Base-by-base conservation (phyloP, 345 rosid species). In the Leavenworthia alabamica region DNA sequence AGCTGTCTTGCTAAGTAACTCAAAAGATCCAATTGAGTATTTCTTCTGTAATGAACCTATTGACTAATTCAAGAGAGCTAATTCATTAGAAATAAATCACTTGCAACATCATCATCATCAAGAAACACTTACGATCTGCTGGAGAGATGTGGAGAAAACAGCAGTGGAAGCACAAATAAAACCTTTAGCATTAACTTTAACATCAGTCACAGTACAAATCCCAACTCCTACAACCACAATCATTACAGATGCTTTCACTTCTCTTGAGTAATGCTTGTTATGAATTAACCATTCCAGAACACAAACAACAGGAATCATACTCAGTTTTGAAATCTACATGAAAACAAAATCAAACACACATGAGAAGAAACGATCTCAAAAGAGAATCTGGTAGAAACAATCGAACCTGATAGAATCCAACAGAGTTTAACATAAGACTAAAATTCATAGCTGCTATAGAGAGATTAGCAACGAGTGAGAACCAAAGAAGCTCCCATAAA, bases 251-350 rank as follows among this genome's bases (percentile, higher is more conserved):
- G 80, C 53, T 62, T 89, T 92, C 66, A 92, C 89, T 83, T 83
- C 87, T 62, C 70, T 83, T 3, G 96, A 83, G 80, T 86, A 92
- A 52, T 78, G 90, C 60, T 92, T 92, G 60, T 44, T 79, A 75
- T 92, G 95, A 15, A 92, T 80, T 43, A 92, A 77, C 98, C 98
- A 89, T 65, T 92, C 98, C 98, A 92, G 77, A 37, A 92, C 77
- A 44, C 98, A 89, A 4, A 92, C 98, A 27, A 92, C 98, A 3
- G 98, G 98, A 76, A 92, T 89, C 98, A 92, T 92, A 63, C 95
- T 89, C 69, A 92, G 72, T 67, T 92, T 92, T 47, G 98, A 92
- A 37, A 92, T 92, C 96, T 92, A 49, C 2, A 3, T 8, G n/a
- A n/a, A n/a, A 1, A 1, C 4, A 7, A 44, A 20, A 23, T 1